Evolutionary conservation across 2,329 filamentous ascomycete species (phyloP), one percentile per base, ranked within the genome.

Genomic region (Diaporthe humulicola): DNA sequence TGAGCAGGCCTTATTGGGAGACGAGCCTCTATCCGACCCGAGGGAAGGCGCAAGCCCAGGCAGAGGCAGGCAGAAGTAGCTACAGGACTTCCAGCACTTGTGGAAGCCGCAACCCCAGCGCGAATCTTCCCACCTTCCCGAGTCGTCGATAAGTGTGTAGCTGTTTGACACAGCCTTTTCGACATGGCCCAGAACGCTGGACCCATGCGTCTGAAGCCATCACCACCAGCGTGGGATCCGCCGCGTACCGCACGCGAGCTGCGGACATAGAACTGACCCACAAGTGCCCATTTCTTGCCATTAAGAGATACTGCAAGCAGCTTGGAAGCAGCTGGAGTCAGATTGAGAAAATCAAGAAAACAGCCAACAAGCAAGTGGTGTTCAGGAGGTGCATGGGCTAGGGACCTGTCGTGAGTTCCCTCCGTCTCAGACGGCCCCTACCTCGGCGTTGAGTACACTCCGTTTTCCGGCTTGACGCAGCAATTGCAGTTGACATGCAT

Each of bases 31-130:
- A n/a, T 12, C 48, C 48, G 2, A 15, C 8, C 60, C 4, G 30
- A 17, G 64, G 45, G 64, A 50, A 67, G 45, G 64, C 7, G 12
- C 64, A 25, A 54, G 8, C 14, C 8, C 48, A 40, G 40, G 22
- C 36, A 52, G 48, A 40, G 30, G 30, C 64, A 69, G 64, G 64
- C 48, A 69, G 30, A 69, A 50, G 52, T 33, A 69, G 33, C 8
- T 2, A n/a, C 19, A 54, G 22, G 22, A 15, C 17, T 12, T 69
- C 48, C 45, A 54, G 10, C 48, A 28, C n/a, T 54, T 54, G 48
- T 54, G 64, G 64, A 69, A 69, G 64, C 48, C 64, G 54, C 48
- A 12, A n/a, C n/a, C 19, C n/a, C 48, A 38, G 33, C 61, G 28
- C 42, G 19, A 2, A 25, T 30, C 9, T 42, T 17, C 22, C 22